These are phyloP conservation scores for Kockovaella imperatae DNA, from an alignment of 768 basidiomycete species.

Conservation along the genomic window DNA sequence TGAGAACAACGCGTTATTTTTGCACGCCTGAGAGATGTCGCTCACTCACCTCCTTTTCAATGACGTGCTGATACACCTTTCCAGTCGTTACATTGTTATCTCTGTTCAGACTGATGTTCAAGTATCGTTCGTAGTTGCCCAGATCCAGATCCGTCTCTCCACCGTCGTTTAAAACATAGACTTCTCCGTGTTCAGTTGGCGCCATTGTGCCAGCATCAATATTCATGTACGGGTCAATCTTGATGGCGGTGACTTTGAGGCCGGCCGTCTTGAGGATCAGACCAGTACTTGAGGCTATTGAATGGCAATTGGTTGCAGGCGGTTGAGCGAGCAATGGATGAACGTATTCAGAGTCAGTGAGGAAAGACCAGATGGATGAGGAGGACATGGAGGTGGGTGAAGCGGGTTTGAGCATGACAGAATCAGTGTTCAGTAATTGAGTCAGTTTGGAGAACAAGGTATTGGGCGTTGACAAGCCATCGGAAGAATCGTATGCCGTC, in stretches of 20 bases:
- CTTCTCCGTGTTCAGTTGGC: constrained; percentile 98
- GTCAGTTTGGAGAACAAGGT: background rate
- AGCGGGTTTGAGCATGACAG: constrained; percentile 34
- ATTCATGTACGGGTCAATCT: constrained; percentile 99
- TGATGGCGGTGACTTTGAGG: constrained; percentile 95
- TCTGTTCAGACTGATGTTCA: constrained; percentile 83
- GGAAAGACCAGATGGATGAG: constrained; percentile 3
- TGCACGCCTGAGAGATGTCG: background rate
- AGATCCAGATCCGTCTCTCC: constrained; percentile 97
- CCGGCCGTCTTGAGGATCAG: constrained; percentile 89
- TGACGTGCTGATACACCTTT: constrained; percentile 94
- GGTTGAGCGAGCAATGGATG: constrained; percentile 3
- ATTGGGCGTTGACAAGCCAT: background rate
- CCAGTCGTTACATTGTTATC: constrained; percentile 99
- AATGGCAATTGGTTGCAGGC: constrained; percentile 1
- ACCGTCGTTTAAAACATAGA: constrained; percentile 95
- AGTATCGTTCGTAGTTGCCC: constrained; percentile 96
- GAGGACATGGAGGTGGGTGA: constrained; percentile 11
- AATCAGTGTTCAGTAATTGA: constrained; percentile 11
- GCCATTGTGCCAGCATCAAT: constrained; percentile 99
- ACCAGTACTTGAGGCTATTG: constrained; percentile 86
- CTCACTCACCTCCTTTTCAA: constrained; percentile 79
- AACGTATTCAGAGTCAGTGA: background rate
- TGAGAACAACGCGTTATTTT: constrained; percentile 32
- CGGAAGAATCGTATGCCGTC: background rate